phyloP scores from a whole-genome alignment of 2,329 filamentous ascomycete species.

The Aspergillus pseudotamarii region DNA sequence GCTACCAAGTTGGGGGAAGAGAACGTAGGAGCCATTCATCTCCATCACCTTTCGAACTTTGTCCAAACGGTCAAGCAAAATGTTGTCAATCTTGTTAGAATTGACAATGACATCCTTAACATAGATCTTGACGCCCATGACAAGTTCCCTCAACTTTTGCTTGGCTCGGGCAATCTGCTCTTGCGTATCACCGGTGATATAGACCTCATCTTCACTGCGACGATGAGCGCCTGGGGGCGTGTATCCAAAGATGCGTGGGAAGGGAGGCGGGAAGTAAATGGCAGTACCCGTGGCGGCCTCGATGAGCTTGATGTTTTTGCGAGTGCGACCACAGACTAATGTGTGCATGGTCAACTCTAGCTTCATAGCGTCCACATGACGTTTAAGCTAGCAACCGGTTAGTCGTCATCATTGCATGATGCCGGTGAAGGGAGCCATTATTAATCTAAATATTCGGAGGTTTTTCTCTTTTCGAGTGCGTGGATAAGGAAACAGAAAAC shows the following conservation, averaged over 20 bases:
- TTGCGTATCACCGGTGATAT: conserved; percentile 86
- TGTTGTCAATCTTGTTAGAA: conserved; percentile 90
- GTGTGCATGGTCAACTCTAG: conserved; percentile 88
- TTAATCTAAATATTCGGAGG: neutral
- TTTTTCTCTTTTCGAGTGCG: neutral
- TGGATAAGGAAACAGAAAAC: conserved; percentile 19
- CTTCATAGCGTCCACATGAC: conserved; percentile 73
- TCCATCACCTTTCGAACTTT: conserved; percentile 99
- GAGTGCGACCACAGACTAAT: conserved; percentile 85
- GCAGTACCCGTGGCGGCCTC: conserved; percentile 94
- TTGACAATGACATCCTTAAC: conserved; percentile 92
- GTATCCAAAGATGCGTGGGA: conserved; percentile 89
- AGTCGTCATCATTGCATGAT: conserved; percentile 16
- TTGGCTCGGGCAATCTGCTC: conserved; percentile 88
- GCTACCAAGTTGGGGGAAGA: conserved; percentile 85
- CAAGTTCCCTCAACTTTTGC: conserved; percentile 84
- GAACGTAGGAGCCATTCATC: conserved; percentile 90
- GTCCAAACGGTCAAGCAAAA: conserved; percentile 85
- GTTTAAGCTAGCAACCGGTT: conserved; percentile 49
- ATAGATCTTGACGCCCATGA: conserved; percentile 76
- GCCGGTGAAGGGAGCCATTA: neutral
- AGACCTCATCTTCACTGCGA: conserved; percentile 85
- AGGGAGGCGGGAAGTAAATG: conserved; percentile 96
- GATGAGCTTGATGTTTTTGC: conserved; percentile 97
- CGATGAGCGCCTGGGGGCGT: conserved; percentile 78